Base-by-base conservation (phyloP, 352 stramenopile species). In the Albugo candida region DNA sequence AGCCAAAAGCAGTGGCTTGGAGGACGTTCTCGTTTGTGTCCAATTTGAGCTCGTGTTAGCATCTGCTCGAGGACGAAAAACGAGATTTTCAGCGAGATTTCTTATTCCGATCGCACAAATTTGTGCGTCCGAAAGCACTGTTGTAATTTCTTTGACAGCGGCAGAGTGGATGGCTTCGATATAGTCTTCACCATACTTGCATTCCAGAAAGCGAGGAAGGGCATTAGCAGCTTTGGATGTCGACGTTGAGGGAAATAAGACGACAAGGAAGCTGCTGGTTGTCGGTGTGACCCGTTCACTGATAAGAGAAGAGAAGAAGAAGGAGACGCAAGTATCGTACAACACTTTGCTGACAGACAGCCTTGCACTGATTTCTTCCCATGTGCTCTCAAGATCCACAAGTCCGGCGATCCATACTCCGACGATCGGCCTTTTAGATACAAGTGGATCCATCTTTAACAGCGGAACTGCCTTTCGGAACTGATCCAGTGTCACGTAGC, bases 381-480 rank as follows among this genome's bases (percentile, higher is more conserved):
- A 77, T 12, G 62, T 62, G 18, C 81, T 70, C 45, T 67, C 59
- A 5, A 87, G 55, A 11, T 64, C 51, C 2, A 84, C 54, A 21
- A 31, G 24, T 31, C 75, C 75, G 36, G 80, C 82, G 3, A 83
- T 60, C 75, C 75, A 87, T 41, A 87, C 17, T 12, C 75, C 75
- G 1, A 87, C 70, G 44, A 84, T 58, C 1, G 72, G 75, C 18
- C 71, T 65, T 45, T 82, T 66, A 4, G 72, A 45, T 36, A 83
- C 67, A 13, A 87, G 59, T 40, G 75, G 70, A 24, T 87, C 75
- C 0, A 74, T 64, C 56, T 81, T 74, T 10, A 87, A 59, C 41
- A 87, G 40, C 12, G 75, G 70, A 1, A 85, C 75, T 0, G 75
- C 75, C 46, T 87, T 87, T 0, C 75, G 65, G n/a, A 73, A 68